Percentiles rank a stretch among this genome's conserved stretches.
Conservation (phyloP, 2,329 filamentous ascomycete genomes). For the Podosphaera xanthii region DNA sequence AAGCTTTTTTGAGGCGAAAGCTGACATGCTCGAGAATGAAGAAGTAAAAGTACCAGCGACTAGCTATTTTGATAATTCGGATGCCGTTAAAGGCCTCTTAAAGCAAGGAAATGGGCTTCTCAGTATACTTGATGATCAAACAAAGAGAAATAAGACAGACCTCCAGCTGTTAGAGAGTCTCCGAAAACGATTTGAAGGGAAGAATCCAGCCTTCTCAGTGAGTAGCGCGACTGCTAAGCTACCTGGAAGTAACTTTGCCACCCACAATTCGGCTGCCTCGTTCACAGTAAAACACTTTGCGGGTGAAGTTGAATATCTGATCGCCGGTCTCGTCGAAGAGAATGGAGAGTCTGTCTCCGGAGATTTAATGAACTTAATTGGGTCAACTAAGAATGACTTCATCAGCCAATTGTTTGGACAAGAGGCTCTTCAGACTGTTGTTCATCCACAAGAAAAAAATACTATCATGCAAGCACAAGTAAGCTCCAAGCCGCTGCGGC, state of each 20-base stretch:
- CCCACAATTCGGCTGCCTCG: constrained; percentile 53
- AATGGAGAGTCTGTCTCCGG: constrained; percentile 92
- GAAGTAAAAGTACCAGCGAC: constrained; percentile 78
- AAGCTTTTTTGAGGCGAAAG: constrained; percentile 88
- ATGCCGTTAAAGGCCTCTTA: constrained; percentile 74
- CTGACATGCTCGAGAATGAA: constrained; percentile 80
- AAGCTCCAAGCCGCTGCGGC: constrained; percentile 80
- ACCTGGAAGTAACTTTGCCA: constrained; percentile 74
- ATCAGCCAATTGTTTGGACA: constrained; percentile 85
- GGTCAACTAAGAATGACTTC: constrained; percentile 70
- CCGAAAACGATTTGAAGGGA: constrained; percentile 80
- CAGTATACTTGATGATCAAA: constrained; percentile 91
- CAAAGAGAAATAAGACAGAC: constrained; percentile 68
- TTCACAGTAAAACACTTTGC: constrained; percentile 93
- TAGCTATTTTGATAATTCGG: constrained; percentile 94
- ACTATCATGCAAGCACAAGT: constrained; percentile 92
- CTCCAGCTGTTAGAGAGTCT: constrained; percentile 77
- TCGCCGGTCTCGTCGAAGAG: constrained; percentile 73
- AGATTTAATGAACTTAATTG: constrained; percentile 85
- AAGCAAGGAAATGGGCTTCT: constrained; percentile 84
- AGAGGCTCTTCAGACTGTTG: constrained; percentile 73
- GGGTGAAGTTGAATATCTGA: constrained; percentile 83
- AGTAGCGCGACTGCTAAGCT: constrained; percentile 51
- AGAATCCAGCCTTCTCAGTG: constrained; percentile 74
- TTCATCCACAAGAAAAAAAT: constrained; percentile 75